These are phyloP conservation scores for Spizellomyces sp. DNA, from an alignment of 192 early-diverging fungal genomes.

Conservation along the genomic window DNA sequence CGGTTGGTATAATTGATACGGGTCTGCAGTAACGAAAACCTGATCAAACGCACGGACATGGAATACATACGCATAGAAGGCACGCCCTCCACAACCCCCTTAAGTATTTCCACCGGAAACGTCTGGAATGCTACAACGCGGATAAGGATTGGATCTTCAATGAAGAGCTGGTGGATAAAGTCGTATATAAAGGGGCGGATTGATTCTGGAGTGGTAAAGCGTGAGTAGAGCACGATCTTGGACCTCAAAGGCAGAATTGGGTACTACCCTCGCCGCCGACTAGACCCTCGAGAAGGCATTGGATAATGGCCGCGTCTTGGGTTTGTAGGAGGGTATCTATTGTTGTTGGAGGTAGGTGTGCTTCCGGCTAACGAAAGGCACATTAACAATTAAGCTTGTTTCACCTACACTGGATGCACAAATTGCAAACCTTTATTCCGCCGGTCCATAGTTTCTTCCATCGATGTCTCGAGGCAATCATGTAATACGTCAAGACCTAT, in stretches of 20 bases:
- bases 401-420: too few species aligned
- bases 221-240: neutral
- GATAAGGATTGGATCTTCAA: slow-evolving; percentile 29
- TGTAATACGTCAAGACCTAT: too few species aligned
- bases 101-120: slow-evolving; percentile 25
- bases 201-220: neutral
- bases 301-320: slow-evolving; percentile 15
- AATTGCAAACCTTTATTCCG: too few species aligned
- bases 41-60: neutral
- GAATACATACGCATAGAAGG: slow-evolving; percentile 41
- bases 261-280: too few species aligned
- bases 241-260: too few species aligned
- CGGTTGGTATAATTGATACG: neutral
- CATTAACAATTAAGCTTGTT: too few species aligned
- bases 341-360: too few species aligned
- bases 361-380: too few species aligned
- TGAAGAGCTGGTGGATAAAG: slow-evolving; percentile 45
- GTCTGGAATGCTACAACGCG: slow-evolving; percentile 42
- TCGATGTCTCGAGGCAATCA: too few species aligned
- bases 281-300: slow-evolving; percentile 11
- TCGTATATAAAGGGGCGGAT: slow-evolving; percentile 1
- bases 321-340: neutral
- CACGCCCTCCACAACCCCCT: slow-evolving; percentile 26
- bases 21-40: neutral
- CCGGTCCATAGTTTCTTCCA: too few species aligned